Evolutionary conservation across 345 rosid genomes (phyloP), one percentile per base, ranked within the genome.

Genomic region (Pugionium cornutum): DNA sequence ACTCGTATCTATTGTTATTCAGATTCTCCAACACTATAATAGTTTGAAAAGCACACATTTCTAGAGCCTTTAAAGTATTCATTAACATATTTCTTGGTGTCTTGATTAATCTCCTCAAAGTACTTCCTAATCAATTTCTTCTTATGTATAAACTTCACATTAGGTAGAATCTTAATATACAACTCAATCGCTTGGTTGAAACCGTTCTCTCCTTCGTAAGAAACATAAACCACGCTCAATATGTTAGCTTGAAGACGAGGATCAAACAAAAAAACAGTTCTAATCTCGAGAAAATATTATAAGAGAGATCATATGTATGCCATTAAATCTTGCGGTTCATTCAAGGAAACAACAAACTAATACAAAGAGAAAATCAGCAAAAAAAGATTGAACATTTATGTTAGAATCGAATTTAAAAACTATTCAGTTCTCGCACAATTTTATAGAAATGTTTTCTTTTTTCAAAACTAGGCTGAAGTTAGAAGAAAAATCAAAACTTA

Each of bases 91-190:
- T 85, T 89, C 37, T 95, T 95, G 0, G 97, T 88, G 60, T 91
- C 96, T 83, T 91, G 97, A 68, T 91, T 88, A 18, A 91, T 91
- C 80, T 91, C 97, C 76, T 91, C 97, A 37, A 91, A 91, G 77
- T 91, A 88, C 68, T 88, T 91, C 54, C 96, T 94, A 58, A 91
- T 88, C 79, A 91, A 57, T 18, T 83, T 81, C 55, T 91, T 91
- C 73, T 91, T 96, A 56, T 88, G 94, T n/a, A 91, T 91, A 76
- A 91, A 91, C 81, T 91, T 91, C 41, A 88, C 97, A 68, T 91
- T 86, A 4, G 94, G 78, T 4, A 91, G 79, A 43, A 91, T 84
- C 80, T 91, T 94, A 6, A 94, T 82, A 6, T 96, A 91, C 40
- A 91, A 66, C 79, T 88, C 96, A 32, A 91, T 88, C 33, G 96